Evolutionary conservation across 169 alveolate species (phyloP).

Genomic region (Babesia bigemina): DNA sequence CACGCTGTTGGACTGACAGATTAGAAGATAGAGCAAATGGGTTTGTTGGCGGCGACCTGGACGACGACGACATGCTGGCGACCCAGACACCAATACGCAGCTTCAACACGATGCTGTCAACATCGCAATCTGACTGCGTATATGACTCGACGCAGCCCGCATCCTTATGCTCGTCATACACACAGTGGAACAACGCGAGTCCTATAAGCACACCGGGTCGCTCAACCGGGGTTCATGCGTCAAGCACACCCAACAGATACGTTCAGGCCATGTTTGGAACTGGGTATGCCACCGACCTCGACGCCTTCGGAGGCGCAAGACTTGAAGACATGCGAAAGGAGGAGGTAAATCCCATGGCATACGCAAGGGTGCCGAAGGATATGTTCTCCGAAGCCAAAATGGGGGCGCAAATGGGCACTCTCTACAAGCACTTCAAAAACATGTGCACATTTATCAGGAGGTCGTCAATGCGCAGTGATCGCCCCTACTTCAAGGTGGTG

Average conservation of each 20-base stretch:
- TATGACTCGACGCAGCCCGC: not conserved
- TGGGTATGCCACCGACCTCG: slow-evolving; percentile 19
- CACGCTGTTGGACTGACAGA: slow-evolving; percentile 70
- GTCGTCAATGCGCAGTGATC: slow-evolving; percentile 57
- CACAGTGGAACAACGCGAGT: not conserved
- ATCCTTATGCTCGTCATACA: not conserved
- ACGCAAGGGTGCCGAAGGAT: slow-evolving; percentile 33
- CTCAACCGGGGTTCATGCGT: not conserved
- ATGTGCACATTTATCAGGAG: slow-evolving; percentile 57
- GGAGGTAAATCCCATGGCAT: slow-evolving; percentile 55
- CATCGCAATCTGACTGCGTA: slow-evolving; percentile 4
- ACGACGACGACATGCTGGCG: slow-evolving; percentile 41
- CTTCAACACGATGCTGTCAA: slow-evolving; percentile 15
- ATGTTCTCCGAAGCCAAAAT: slow-evolving; percentile 29
- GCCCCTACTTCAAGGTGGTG: slow-evolving; percentile 57
- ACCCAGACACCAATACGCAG: slow-evolving; percentile 64
- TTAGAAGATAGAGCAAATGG: slow-evolving; percentile 7
- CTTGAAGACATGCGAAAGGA: slow-evolving; percentile 40
- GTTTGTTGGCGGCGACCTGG: not conserved
- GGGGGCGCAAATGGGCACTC: slow-evolving; percentile 19
- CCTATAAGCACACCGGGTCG: slow-evolving; percentile 20
- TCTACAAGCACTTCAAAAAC: slow-evolving; percentile 60
- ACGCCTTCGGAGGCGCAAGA: slow-evolving; percentile 34
- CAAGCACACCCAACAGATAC: slow-evolving; percentile 20
- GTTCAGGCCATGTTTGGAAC: slow-evolving; percentile 16